phyloP scores from a whole-genome alignment of 2,329 filamentous ascomycete species.

The Hypocreales sp. region DNA sequence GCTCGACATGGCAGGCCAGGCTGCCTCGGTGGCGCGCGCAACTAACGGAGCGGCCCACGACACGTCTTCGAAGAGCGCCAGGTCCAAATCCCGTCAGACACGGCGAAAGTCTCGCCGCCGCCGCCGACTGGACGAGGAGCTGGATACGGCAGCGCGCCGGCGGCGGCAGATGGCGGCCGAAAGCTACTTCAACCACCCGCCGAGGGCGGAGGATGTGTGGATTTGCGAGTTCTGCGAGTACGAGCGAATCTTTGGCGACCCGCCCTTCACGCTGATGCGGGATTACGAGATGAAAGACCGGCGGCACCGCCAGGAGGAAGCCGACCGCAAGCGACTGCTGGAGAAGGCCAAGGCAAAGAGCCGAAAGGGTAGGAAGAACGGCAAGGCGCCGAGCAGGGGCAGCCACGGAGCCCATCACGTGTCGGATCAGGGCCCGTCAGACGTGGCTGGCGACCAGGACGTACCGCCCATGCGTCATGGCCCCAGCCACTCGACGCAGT shows the following conservation, averaged over 20 bases:
- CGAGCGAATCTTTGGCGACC: conserved; percentile 82
- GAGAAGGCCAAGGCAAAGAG: conserved; percentile 94
- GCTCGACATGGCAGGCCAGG: conserved; percentile 8
- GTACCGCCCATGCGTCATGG: conserved; percentile 8
- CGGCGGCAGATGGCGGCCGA: conserved; percentile 65
- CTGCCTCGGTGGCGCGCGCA: conserved; percentile 4
- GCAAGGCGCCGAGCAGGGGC: conserved; percentile 32
- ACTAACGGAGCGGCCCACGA: conserved; percentile 13
- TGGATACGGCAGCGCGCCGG: conserved; percentile 58
- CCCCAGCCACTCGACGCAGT: conserved; percentile 21
- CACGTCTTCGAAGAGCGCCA: conserved; percentile 17
- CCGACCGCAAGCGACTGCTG: conserved; percentile 69
- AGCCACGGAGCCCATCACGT: conserved; percentile 9
- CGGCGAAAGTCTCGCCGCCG: conserved; percentile 48
- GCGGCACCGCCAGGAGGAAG: conserved; percentile 65
- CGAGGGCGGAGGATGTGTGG: conserved; percentile 61
- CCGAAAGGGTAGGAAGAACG: conserved; percentile 72
- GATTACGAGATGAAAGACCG: conserved; percentile 93
- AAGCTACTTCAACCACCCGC: conserved; percentile 60
- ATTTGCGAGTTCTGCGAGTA: conserved; percentile 99
- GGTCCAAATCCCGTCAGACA: conserved; percentile 10
- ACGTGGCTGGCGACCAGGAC: conserved; percentile 9
- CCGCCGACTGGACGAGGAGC: conserved; percentile 53
- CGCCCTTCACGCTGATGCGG: conserved; percentile 70
- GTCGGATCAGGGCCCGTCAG: conserved; percentile 8